These are phyloP conservation scores for Camelina hispida DNA, from an alignment of 345 rosid species.

Conservation along the genomic window DNA sequence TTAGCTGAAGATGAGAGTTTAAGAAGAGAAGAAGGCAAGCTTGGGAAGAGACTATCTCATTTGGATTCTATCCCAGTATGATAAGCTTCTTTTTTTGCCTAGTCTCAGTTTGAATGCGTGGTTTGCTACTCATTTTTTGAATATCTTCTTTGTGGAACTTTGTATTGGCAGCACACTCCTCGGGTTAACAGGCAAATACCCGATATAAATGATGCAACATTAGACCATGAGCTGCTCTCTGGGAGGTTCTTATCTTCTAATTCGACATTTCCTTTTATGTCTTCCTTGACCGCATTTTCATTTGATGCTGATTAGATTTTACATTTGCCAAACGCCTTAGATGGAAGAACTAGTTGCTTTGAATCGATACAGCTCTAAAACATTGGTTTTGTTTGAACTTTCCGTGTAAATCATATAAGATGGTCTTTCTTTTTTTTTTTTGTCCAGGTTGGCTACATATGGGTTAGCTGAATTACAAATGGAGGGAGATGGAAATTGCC, in stretches of 20 bases:
- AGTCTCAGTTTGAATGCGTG: background rate
- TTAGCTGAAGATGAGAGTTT: conserved; percentile 70
- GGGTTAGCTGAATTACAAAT: conserved; percentile 83
- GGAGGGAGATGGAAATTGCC: conserved; percentile 98
- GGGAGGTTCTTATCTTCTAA: conserved; percentile 65
- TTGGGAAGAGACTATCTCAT: conserved; percentile 87
- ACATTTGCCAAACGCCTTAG: background rate
- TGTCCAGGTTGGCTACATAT: conserved; percentile 75
- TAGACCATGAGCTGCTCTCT: conserved; percentile 89
- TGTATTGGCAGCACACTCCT: conserved; percentile 82
- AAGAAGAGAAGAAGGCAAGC: conserved; percentile 51
- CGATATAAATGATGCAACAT: conserved; percentile 79
- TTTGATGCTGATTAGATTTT: background rate
- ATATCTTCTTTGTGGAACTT: conserved; percentile 4
- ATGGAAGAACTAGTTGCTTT: background rate
- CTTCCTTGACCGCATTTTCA: conserved; percentile 5
- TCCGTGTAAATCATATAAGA: conserved; percentile 21
- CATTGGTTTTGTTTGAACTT: background rate
- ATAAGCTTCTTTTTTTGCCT: conserved; percentile 9
- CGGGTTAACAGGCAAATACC: conserved; percentile 82
- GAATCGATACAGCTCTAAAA: background rate
- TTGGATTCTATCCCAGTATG: conserved; percentile 87
- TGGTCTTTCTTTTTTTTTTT: conserved; percentile 29
- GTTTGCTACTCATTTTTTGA: background rate
- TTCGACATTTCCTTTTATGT: conserved; percentile 22